Evolutionary conservation across 345 rosid genomes (phyloP), one percentile per base, ranked within the genome.

Genomic region (Bretschneidera sinensis): DNA sequence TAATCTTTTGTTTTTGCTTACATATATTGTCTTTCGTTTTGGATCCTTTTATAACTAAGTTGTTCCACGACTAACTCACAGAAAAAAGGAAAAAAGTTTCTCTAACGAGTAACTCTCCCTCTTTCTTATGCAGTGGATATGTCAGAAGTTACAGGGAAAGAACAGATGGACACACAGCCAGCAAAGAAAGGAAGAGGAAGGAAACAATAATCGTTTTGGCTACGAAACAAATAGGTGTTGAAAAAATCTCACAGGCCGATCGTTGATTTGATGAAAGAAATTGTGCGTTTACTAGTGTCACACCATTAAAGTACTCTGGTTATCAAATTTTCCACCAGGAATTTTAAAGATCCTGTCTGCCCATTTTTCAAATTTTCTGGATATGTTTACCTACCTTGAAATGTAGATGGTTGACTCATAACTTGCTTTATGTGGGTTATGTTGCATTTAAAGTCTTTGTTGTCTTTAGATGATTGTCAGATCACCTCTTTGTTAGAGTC

Each of bases 111-210:
- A 22, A 8, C 21, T 19, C 9, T 55, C 19, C 22, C 19, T 56
- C 15, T 47, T 48, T 43, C 45, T 28, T 57, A 45, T 76, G 81
- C 83, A 92, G 98, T 80, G 54, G 89, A 89, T 67, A 56, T 86
- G 22, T 61, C 92, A 15, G 95, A 92, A 72, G 80, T 81, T 66
- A 66, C 87, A 2, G 91, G 92, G 54, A 92, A 86, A 70, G 95
- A 89, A 51, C 96, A 77, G 62, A 72, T 67, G 21, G 98, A 86
- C 63, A 69, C 87, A 19, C 98, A 75, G 64, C 78, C 81, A 23
- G 65, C 61, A 5, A 92, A 87, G 87, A 92, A 86, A 74, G 98
- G 98, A 70, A 82, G 95, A 72, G 98, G 95, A 71, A 81, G 95
- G 75, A 91, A 88, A 78, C 98, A 88, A 67, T 85, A 77, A 69